These are phyloP conservation scores for Stephania yunnanensis DNA, from an alignment of 164 flowering plant genomes.

Conservation along the genomic window DNA sequence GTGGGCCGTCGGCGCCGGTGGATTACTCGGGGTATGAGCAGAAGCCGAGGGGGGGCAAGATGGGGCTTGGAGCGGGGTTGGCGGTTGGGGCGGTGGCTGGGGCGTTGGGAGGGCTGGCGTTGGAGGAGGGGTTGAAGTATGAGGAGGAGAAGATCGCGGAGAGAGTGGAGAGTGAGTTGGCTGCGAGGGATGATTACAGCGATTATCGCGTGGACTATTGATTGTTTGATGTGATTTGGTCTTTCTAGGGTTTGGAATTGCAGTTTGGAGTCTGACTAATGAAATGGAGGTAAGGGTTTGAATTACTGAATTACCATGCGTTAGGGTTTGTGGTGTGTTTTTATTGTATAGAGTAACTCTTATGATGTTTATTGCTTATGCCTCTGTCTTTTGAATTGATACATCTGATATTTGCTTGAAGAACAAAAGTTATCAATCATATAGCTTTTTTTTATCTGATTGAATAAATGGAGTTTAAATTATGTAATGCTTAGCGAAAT, in stretches of 20 bases:
- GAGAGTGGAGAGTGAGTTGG: constrained; percentile 38
- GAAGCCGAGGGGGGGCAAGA: constrained; percentile 31
- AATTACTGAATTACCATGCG: neutral
- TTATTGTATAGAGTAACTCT: neutral
- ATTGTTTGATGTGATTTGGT: neutral
- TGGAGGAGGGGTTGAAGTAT: constrained; percentile 69
- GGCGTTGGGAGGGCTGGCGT: constrained; percentile 48
- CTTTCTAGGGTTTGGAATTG: neutral
- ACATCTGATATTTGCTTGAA: neutral
- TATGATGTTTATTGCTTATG: neutral
- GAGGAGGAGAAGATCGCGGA: constrained; percentile 63
- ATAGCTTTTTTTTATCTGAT: neutral
- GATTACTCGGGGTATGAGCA: constrained; percentile 51
- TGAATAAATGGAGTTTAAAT: neutral
- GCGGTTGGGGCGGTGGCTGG: constrained; percentile 73
- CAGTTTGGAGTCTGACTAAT: neutral
- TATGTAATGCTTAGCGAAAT: neutral
- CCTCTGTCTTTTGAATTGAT: neutral
- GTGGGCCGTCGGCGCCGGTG: constrained; percentile 74
- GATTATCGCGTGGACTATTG: constrained; percentile 14
- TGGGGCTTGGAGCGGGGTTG: constrained; percentile 56
- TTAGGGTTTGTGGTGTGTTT: neutral
- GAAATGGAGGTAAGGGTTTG: neutral
- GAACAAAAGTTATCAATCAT: neutral
- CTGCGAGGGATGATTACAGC: constrained; percentile 43